Base-by-base conservation (phyloP, 305 asterid species). In the Caryopteris hybrid region DNA sequence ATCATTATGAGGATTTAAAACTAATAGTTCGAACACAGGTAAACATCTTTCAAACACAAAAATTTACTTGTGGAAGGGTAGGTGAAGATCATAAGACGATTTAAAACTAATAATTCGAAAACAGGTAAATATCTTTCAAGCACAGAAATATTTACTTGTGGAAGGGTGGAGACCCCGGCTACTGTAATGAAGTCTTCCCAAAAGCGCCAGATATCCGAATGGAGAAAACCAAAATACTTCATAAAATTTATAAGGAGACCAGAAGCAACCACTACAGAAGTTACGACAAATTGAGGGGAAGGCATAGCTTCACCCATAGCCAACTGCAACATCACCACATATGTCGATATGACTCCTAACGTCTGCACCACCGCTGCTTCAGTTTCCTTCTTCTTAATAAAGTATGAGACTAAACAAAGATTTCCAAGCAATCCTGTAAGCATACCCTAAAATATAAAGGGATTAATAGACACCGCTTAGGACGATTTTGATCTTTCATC, bases 241-340 rank as follows among this genome's bases (percentile, higher is more conserved):
- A 82, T 36, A 73, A 79, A 83, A 81, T 95, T 95, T 29, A 91
- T 31, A 73, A 81, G 20, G 54, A 95, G 86, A 31, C 98, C 98
- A 74, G 74, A 82, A 27, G 87, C 91, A 72, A 95, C 92, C 76
- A 91, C 90, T 33, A 76, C 5, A 0, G 98, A 85, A 62, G 93
- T 86, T 58, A 68, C 88, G 52, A 82, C 72, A 77, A 86, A 95
- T 6, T 95, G 96, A 76, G 96, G 97, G 61, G 80, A 53, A 76
- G 99, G 99, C 98, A 95, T 95, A 70, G 98, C 96, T 80, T 84
- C 88, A 50, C 96, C 99, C 73, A 95, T 79, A 48, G 97, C 91
- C 77, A 95, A 82, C 84, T 95, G 99, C 66, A 86, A 68, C 75
- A 95, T 77, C 66, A 95, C 99, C 38, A 86, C 76, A 61, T 88